Conservation (phyloP, 495 filamentous ascomycete genomes). For the Acidiella bohemica region DNA sequence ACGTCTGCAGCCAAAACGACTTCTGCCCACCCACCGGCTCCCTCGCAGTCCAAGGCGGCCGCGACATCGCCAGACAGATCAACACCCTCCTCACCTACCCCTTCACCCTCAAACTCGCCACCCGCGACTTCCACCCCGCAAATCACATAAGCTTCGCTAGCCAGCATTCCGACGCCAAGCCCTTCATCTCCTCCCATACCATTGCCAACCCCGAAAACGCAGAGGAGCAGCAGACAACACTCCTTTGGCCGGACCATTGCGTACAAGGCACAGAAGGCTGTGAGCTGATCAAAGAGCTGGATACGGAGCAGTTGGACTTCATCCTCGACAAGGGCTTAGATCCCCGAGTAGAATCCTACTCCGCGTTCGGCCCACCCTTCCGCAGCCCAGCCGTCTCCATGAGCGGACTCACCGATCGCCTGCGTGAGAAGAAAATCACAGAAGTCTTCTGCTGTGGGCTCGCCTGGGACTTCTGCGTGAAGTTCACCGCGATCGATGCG, state of each 20-base stretch:
- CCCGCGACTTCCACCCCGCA: conserved; percentile 76
- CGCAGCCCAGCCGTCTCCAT: conserved; percentile 35
- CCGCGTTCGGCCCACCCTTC: conserved; percentile 69
- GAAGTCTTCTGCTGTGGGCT: conserved; percentile 75
- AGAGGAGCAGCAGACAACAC: conserved; percentile 48
- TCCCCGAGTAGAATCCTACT: conserved; percentile 75
- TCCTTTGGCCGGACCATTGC: conserved; percentile 86
- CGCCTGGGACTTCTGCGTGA: conserved; percentile 84
- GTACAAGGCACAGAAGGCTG: conserved; percentile 61
- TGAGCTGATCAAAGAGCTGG: conserved; percentile 60
- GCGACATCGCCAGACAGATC: conserved; percentile 52
- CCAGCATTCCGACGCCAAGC: conserved; percentile 55
- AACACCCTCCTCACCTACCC: conserved; percentile 63
- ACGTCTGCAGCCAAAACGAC: conserved; percentile 66
- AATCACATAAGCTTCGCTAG: conserved; percentile 81
- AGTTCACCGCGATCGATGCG: conserved; percentile 64
- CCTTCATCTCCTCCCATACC: conserved; percentile 49
- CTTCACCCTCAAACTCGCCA: conserved; percentile 63
- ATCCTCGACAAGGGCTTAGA: conserved; percentile 68
- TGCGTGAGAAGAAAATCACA: conserved; percentile 48
- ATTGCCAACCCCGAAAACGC: conserved; percentile 53
- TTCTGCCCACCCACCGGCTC: conserved; percentile 88
- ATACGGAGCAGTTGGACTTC: conserved; percentile 42
- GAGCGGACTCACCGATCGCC: conserved; percentile 41
- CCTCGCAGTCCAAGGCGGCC: conserved; percentile 61